A percentile compares a stretch with the other conserved stretches of the same genome.
Evolutionary conservation across 306 rosid genomes (phyloP).

Genomic region (Casuarina cunninghamiana): DNA sequence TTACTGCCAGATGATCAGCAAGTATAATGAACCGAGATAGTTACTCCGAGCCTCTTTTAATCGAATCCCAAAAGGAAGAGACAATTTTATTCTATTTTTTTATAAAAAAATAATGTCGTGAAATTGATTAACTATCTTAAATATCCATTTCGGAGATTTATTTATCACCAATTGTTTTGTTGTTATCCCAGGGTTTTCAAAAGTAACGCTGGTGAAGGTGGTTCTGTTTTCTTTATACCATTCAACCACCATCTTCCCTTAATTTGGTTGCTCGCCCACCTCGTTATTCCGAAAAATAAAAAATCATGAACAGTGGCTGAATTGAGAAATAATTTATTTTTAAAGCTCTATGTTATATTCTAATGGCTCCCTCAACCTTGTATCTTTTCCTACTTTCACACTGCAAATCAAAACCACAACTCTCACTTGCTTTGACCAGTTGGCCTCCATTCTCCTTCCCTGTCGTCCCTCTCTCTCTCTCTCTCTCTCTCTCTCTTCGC

Average conservation of each 20-base stretch:
- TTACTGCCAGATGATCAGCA: background rate
- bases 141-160: background rate
- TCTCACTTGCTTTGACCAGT: slow-evolving; percentile 52
- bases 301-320: background rate
- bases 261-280: slow-evolving; percentile 67
- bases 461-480: slow-evolving; percentile 1
- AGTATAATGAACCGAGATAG: background rate
- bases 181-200: slow-evolving; percentile 24
- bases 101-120: background rate
- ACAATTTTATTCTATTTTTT: background rate
- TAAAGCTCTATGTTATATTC: background rate
- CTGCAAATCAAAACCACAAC: slow-evolving; percentile 49
- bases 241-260: slow-evolving; percentile 54
- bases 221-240: slow-evolving; percentile 42
- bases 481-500: slow-evolving; percentile 24
- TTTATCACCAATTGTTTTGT: background rate
- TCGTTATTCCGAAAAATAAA: slow-evolving; percentile 30
- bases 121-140: background rate
- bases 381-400: slow-evolving; percentile 35
- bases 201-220: slow-evolving; percentile 33
- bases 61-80: slow-evolving; percentile 27
- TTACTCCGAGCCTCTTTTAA: slow-evolving; percentile 11
- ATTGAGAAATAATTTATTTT: background rate
- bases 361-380: slow-evolving; percentile 5
- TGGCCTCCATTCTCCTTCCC: slow-evolving; percentile 9